Conservation (phyloP, 441 rosid species). For the Pelargonium myrrhifolium region DNA sequence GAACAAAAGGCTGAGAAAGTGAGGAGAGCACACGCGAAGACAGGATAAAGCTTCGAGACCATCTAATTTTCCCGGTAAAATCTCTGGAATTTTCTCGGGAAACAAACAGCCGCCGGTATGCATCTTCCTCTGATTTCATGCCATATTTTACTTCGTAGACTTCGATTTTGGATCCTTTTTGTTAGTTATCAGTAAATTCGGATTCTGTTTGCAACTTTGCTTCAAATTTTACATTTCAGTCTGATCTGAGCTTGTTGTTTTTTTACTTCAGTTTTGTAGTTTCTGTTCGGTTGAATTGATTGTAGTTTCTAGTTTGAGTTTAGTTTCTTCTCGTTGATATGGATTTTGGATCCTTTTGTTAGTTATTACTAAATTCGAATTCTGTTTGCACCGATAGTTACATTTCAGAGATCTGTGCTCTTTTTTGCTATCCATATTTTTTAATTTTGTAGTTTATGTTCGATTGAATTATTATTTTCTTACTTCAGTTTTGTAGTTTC, state of each 20-base stretch:
- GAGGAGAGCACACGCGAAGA: background rate
- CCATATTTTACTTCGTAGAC: background rate
- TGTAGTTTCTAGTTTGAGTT: background rate
- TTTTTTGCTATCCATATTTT: too few species aligned
- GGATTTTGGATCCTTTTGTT: background rate
- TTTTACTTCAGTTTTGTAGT: background rate
- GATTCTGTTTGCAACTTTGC: background rate
- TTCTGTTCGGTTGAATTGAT: background rate
- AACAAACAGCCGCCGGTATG: conserved; percentile 3
- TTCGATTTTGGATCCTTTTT: background rate
- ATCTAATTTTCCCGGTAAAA: background rate
- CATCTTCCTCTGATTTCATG: background rate
- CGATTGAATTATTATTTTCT: too few species aligned
- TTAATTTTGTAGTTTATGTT: too few species aligned
- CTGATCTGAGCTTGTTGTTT: background rate
- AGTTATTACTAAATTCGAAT: background rate
- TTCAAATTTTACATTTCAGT: background rate
- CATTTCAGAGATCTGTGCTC: background rate
- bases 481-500: background rate
- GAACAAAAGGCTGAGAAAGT: background rate
- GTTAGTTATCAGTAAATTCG: background rate
- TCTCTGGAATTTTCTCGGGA: conserved; percentile 1
- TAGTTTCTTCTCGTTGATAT: too few species aligned
- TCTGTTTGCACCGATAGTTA: background rate
- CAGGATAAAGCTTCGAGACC: conserved; percentile 4